Percentiles rank a stretch among this genome's conserved stretches.
Evolutionary conservation across 176 grass and related monocot species (phyloP).

Genomic region (Aegilops umbellulata): DNA sequence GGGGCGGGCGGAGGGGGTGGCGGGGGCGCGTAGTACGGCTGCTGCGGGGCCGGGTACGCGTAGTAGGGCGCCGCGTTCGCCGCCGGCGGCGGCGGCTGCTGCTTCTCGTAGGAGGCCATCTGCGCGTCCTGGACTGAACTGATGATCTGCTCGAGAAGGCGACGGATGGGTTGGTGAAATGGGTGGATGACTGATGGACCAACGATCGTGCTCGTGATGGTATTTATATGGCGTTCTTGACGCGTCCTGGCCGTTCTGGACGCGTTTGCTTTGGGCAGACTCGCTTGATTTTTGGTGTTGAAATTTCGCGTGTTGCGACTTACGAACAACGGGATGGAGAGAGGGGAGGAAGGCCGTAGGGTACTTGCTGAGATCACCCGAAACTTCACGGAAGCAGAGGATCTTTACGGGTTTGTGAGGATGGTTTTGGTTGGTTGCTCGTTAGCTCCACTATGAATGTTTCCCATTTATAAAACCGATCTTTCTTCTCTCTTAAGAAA

Average conservation of each 20-base stretch:
- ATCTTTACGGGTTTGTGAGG: not conserved
- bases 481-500: not conserved
- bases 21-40: constrained; percentile 26
- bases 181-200: not conserved
- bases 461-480: not conserved
- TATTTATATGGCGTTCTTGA: constrained; percentile 41
- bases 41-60: constrained; percentile 43
- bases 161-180: not conserved
- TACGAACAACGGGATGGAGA: not conserved
- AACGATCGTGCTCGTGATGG: not conserved
- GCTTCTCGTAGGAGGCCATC: constrained; percentile 43
- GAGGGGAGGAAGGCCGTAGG: not conserved
- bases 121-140: not conserved
- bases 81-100: constrained; percentile 19
- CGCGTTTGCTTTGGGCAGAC: not conserved
- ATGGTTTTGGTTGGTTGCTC: not conserved
- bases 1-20: not conserved
- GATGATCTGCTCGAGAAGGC: not conserved
- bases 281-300: not conserved
- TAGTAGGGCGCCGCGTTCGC: constrained; percentile 49
- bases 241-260: not conserved
- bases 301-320: not conserved
- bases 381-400: not conserved
- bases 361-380: not conserved
- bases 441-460: not conserved